phyloP scores from a whole-genome alignment of 1,284 basidiomycete genomes.

The Anthracocystis walkeri region DNA sequence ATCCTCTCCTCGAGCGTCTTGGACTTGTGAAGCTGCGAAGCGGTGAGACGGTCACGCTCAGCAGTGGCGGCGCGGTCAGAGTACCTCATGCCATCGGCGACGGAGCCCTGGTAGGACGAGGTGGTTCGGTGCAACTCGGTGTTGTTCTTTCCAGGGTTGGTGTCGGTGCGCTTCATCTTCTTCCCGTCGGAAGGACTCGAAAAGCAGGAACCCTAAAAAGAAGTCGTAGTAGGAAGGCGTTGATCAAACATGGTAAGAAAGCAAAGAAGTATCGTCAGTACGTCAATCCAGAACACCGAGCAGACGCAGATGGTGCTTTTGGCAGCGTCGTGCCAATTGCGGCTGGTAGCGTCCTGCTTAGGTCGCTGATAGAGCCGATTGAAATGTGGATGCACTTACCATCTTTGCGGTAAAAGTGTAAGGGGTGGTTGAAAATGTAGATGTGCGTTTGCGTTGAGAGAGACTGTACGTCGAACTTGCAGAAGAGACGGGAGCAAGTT shows the following conservation, averaged over 20 bases:
- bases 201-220: conserved; percentile 57
- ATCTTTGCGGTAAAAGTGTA: conserved; percentile 21
- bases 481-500: not conserved
- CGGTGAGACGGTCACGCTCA: conserved; percentile 64
- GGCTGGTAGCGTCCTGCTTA: not conserved
- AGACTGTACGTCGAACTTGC: conserved; percentile 8
- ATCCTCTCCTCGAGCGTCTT: conserved; percentile 69
- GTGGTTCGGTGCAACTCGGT: conserved; percentile 69
- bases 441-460: not conserved
- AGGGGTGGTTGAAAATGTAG: conserved; percentile 4
- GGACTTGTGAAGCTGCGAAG: conserved; percentile 68
- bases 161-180: conserved; percentile 68
- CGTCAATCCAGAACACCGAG: not conserved
- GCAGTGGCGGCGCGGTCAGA: conserved; percentile 58
- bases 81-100: conserved; percentile 68
- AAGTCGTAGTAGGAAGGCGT: not conserved
- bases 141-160: conserved; percentile 62
- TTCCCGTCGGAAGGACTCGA: conserved; percentile 63
- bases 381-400: conserved; percentile 21
- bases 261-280: conserved; percentile 4
- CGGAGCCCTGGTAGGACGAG: conserved; percentile 68
- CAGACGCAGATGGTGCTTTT: not conserved
- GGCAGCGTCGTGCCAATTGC: no score
- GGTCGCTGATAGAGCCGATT: not conserved
- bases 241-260: not conserved